Conservation (phyloP, 495 filamentous ascomycete species). For the Parmelia sp. region DNA sequence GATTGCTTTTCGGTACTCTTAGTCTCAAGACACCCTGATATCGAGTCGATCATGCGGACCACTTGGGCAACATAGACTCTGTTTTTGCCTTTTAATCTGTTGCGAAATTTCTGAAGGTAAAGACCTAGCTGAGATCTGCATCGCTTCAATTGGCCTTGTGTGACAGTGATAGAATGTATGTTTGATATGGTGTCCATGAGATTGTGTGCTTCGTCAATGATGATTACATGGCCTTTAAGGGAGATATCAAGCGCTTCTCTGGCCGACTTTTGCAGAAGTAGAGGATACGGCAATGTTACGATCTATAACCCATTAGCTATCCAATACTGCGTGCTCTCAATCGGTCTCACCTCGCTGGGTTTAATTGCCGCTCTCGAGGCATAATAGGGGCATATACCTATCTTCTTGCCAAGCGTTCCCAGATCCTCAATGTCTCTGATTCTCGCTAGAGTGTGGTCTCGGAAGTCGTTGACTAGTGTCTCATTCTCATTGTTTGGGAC, state of each 20-base stretch:
- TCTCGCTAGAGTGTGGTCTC: constrained; percentile 79
- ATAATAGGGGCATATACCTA: constrained; percentile 92
- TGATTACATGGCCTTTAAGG: constrained; percentile 77
- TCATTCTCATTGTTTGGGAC: constrained; percentile 73
- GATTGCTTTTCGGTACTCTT: constrained; percentile 33
- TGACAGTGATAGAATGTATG: constrained; percentile 76
- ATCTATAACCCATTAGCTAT: constrained; percentile 50
- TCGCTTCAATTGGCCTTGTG: constrained; percentile 61
- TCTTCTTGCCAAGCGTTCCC: constrained; percentile 63
- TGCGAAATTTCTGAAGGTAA: constrained; percentile 83
- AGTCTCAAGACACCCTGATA: constrained; percentile 58
- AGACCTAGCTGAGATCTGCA: constrained; percentile 67
- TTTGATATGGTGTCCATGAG: constrained; percentile 89
- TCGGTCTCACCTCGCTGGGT: constrained; percentile 58
- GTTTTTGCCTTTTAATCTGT: constrained; percentile 86
- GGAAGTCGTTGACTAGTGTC: constrained; percentile 65
- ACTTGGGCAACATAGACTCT: constrained; percentile 84
- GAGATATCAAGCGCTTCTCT: constrained; percentile 82
- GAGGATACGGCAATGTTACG: constrained; percentile 86
- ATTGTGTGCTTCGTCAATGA: constrained; percentile 97
- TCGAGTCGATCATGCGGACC: constrained; percentile 69
- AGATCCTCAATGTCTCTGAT: constrained; percentile 94
- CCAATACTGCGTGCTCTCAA: background rate
- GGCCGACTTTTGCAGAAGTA: constrained; percentile 83
- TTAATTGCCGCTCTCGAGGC: constrained; percentile 77